Conservation (phyloP, 2,329 filamentous ascomycete genomes). For the Calycina herbarum region DNA sequence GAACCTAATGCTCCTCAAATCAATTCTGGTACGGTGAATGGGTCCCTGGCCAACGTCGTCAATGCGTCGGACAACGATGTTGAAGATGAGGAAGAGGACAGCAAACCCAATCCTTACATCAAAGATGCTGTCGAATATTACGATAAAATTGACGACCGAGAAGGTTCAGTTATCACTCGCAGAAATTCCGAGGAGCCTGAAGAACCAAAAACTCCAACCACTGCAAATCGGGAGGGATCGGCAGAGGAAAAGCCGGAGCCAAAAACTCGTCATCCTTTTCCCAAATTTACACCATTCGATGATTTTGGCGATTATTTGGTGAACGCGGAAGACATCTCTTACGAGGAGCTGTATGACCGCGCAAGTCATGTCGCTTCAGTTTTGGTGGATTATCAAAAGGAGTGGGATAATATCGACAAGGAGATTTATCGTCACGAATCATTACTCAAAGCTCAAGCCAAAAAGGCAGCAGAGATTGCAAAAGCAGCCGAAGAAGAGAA, state of each 20-base stretch:
- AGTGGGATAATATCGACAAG: constrained; percentile 32
- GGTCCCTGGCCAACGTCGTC: constrained; percentile 6
- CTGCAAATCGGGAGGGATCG: constrained; percentile 11
- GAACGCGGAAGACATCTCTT: constrained; percentile 28
- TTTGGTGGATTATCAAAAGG: constrained; percentile 30
- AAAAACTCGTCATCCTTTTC: constrained; percentile 25
- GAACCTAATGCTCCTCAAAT: constrained; percentile 6
- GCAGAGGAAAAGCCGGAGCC: constrained; percentile 17
- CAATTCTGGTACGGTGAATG: constrained; percentile 18
- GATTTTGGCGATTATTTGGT: constrained; percentile 32
- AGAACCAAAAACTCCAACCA: constrained; percentile 13
- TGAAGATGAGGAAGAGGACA: constrained; percentile 4
- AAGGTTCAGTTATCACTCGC: constrained; percentile 20
- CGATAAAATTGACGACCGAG: constrained; percentile 27
- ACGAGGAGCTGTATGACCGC: constrained; percentile 31
- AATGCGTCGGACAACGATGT: constrained; percentile 12
- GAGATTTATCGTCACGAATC: constrained; percentile 30
- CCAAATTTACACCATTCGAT: constrained; percentile 28
- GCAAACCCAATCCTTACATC: constrained; percentile 21
- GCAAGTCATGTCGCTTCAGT: constrained; percentile 24
- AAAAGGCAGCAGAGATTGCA: constrained; percentile 21
- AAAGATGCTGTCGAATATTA: constrained; percentile 28
- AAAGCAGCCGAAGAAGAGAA: constrained; percentile 23
- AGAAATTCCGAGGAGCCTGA: constrained; percentile 20
- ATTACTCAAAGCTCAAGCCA: constrained; percentile 19